Conservation (phyloP, 2,329 filamentous ascomycete genomes). For the Penicillium sp. region DNA sequence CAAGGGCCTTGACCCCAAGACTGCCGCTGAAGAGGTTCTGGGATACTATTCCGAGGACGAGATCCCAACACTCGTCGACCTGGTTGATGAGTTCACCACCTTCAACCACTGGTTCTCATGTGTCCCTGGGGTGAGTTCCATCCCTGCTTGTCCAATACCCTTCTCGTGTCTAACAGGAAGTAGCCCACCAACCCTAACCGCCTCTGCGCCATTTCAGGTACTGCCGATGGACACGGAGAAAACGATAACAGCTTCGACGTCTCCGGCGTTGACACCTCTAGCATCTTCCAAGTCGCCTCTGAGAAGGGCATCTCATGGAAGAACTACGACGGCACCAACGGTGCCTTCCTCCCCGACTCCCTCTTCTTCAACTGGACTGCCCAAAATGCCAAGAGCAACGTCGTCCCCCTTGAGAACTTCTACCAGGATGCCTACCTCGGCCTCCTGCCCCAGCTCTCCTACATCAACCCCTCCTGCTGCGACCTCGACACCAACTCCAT, state of each 20-base stretch:
- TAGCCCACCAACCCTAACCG: conserved; percentile 53
- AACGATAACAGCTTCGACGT: conserved; percentile 35
- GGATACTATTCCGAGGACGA: conserved; percentile 51
- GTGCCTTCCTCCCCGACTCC: conserved; percentile 33
- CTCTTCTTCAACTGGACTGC: conserved; percentile 42
- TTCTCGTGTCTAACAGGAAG: too few species aligned
- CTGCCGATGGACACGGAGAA: conserved; percentile 36
- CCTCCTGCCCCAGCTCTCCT: conserved; percentile 39
- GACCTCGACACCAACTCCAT: conserved; percentile 41
- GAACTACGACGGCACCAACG: conserved; percentile 38
- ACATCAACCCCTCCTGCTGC: conserved; percentile 47
- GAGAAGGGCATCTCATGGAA: conserved; percentile 40
- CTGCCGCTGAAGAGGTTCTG: conserved; percentile 45
- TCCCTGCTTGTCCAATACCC: too few species aligned
- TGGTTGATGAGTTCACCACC: conserved; percentile 48
- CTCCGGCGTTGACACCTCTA: conserved; percentile 32
- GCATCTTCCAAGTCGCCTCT: conserved; percentile 47
- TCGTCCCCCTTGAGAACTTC: conserved; percentile 38
- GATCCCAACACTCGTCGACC: conserved; percentile 46
- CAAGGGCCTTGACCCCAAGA: conserved; percentile 30
- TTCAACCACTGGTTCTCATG: conserved; percentile 54
- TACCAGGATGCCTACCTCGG: conserved; percentile 39
- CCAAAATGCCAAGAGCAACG: conserved; percentile 31
- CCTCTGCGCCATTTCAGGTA: conserved; percentile 35
- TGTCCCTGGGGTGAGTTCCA: conserved; percentile 45